Evolutionary conservation across 2,329 filamentous ascomycete genomes (phyloP).

Genomic region (Phoma sp.): DNA sequence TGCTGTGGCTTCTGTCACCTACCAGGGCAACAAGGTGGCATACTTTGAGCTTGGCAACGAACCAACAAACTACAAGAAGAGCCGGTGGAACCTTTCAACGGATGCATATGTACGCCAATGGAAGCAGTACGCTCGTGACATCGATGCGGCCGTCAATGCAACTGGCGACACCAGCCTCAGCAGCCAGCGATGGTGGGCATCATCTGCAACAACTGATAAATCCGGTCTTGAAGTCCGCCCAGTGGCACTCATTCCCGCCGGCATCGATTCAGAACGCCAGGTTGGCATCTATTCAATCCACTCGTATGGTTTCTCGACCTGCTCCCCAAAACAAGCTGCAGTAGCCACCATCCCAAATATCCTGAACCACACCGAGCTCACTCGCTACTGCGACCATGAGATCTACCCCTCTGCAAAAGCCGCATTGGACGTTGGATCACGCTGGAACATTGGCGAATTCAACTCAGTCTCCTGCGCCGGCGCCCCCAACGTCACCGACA

Average conservation of each 20-base stretch:
- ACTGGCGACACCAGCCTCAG: background rate
- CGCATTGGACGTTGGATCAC: slow-evolving; percentile 7
- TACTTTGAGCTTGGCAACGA: slow-evolving; percentile 22
- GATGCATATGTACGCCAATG: slow-evolving; percentile 16
- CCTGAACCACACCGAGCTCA: slow-evolving; percentile 21
- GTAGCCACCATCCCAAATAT: slow-evolving; percentile 20
- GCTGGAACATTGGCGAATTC: slow-evolving; percentile 21
- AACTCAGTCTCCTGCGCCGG: slow-evolving; percentile 20
- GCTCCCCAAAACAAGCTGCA: slow-evolving; percentile 3
- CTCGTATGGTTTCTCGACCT: slow-evolving; percentile 17
- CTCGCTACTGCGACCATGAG: slow-evolving; percentile 18
- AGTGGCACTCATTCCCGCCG: slow-evolving; percentile 18
- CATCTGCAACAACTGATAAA: slow-evolving; percentile 21
- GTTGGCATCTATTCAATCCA: slow-evolving; percentile 17
- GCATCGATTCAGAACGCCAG: slow-evolving; percentile 12
- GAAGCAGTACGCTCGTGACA: slow-evolving; percentile 15
- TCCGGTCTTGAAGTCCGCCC: slow-evolving; percentile 16
- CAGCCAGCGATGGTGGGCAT: slow-evolving; percentile 20
- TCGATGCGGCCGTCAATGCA: slow-evolving; percentile 9
- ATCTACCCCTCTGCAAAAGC: slow-evolving; percentile 21
- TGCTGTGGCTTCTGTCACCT: slow-evolving; percentile 15
- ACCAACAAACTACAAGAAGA: slow-evolving; percentile 15
- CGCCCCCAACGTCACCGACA: slow-evolving; percentile 18
- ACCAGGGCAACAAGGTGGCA: slow-evolving; percentile 15
- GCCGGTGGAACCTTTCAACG: slow-evolving; percentile 15